These are phyloP conservation scores for Monosporascus sp. DNA, from an alignment of 2,329 filamentous ascomycete species.

Conservation along the genomic window DNA sequence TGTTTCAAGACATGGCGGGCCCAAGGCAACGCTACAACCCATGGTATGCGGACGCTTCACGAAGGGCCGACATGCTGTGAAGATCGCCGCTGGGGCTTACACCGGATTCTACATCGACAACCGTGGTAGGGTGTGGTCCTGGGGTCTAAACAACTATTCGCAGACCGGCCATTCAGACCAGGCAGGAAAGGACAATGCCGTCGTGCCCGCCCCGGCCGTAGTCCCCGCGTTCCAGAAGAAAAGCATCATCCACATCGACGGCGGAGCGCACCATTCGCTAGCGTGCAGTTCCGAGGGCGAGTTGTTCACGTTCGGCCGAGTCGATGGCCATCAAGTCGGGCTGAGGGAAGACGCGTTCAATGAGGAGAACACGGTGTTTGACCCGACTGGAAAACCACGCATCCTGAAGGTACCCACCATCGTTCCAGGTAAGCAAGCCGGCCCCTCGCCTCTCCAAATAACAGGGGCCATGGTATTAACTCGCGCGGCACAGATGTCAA, in stretches of 20 bases:
- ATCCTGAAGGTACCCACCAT: constrained; percentile 64
- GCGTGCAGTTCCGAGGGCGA: constrained; percentile 36
- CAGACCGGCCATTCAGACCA: constrained; percentile 60
- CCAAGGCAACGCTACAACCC: constrained; percentile 35
- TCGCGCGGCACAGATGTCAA: constrained; percentile 34
- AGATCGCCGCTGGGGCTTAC: constrained; percentile 59
- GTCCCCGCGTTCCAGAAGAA: constrained; percentile 60
- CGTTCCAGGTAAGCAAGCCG: constrained; percentile 45
- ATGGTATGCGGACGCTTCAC: constrained; percentile 24
- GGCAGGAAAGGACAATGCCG: constrained; percentile 63
- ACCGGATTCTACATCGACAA: constrained; percentile 67
- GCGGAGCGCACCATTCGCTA: constrained; percentile 64
- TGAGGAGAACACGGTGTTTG: constrained; percentile 56
- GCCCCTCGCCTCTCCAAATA: neutral
- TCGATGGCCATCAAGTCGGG: constrained; percentile 48
- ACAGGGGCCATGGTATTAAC: constrained; percentile 10
- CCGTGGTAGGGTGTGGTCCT: constrained; percentile 60
- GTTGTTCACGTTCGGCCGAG: constrained; percentile 42
- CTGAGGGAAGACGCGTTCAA: constrained; percentile 51
- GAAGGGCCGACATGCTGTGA: constrained; percentile 50
- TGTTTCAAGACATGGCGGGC: constrained; percentile 24
- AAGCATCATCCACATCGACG: constrained; percentile 63
- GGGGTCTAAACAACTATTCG: constrained; percentile 69
- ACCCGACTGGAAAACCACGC: constrained; percentile 60
- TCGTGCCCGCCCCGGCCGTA: constrained; percentile 65